Evolutionary conservation across 2,329 filamentous ascomycete genomes (phyloP).

Genomic region (Ophiocordyceps robertsii): DNA sequence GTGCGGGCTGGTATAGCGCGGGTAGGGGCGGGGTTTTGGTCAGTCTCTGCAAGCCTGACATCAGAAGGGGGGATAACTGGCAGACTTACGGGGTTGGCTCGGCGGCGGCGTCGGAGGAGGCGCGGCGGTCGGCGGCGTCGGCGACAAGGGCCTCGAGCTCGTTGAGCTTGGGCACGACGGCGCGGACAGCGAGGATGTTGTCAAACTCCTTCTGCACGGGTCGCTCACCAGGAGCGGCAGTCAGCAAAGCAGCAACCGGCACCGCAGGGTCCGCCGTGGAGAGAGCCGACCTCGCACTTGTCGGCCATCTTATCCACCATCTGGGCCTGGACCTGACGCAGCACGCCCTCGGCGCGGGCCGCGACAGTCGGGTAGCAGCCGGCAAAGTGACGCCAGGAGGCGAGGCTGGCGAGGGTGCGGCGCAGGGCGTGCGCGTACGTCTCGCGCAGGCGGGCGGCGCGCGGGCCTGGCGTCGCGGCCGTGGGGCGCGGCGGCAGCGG

Average conservation of each 20-base stretch:
- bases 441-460: constrained; percentile 39
- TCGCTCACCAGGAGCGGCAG: too few species aligned
- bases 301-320: constrained; percentile 42
- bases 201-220: constrained; percentile 44
- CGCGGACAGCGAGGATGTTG: constrained; percentile 33
- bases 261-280: too few species aligned
- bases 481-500: constrained; percentile 24
- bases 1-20: constrained; percentile 30
- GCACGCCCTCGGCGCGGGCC: constrained; percentile 31
- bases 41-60: not conserved
- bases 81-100: constrained; percentile 37
- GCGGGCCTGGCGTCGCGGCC: constrained; percentile 37
- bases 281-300: constrained; percentile 38
- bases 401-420: constrained; percentile 41
- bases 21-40: not conserved
- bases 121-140: constrained; percentile 27
- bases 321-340: constrained; percentile 41
- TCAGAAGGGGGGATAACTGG: not conserved
- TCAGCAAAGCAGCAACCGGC: too few species aligned
- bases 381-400: constrained; percentile 41
- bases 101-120: constrained; percentile 8
- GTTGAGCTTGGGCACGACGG: constrained; percentile 44
- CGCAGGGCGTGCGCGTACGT: constrained; percentile 38
- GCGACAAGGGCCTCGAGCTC: constrained; percentile 41
- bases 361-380: constrained; percentile 50